These are phyloP conservation scores for Camelina neglecta DNA, from an alignment of 345 rosid species.

Conservation along the genomic window DNA sequence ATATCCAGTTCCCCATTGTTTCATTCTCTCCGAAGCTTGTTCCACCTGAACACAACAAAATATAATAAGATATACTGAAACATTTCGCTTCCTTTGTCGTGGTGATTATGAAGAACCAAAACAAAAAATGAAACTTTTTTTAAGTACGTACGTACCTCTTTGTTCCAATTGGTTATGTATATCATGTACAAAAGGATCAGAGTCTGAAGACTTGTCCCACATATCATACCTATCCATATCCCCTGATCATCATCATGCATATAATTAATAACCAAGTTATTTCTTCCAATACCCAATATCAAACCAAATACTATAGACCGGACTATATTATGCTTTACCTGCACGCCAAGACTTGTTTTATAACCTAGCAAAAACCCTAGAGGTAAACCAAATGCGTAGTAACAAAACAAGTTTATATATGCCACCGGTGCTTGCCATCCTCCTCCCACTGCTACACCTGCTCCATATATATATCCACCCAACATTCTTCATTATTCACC, in stretches of 20 bases:
- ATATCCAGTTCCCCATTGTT: conserved; percentile 59
- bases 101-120: background rate
- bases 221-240: conserved; percentile 95
- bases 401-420: conserved; percentile 81
- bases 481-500: background rate
- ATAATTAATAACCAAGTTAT: background rate
- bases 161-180: conserved; percentile 83
- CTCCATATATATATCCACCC: background rate
- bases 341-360: conserved; percentile 62
- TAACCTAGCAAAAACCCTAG: conserved; percentile 87
- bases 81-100: background rate
- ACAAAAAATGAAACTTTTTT: too few relatives aligned
- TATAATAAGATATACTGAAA: background rate
- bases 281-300: too few relatives aligned
- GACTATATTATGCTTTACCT: conserved; percentile 49
- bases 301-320: too few relatives aligned
- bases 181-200: conserved; percentile 62
- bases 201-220: conserved; percentile 85
- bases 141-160: conserved; percentile 53
- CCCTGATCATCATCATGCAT: conserved; percentile 51
- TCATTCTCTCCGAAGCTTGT: conserved; percentile 74
- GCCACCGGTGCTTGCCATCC: conserved; percentile 98
- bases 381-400: conserved; percentile 72
- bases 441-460: conserved; percentile 96
- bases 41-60: conserved; percentile 58